A percentile compares a stretch with the other conserved stretches of the same genome.
Conservation (phyloP, 2,329 filamentous ascomycete genomes). For the Capronia coronata region DNA sequence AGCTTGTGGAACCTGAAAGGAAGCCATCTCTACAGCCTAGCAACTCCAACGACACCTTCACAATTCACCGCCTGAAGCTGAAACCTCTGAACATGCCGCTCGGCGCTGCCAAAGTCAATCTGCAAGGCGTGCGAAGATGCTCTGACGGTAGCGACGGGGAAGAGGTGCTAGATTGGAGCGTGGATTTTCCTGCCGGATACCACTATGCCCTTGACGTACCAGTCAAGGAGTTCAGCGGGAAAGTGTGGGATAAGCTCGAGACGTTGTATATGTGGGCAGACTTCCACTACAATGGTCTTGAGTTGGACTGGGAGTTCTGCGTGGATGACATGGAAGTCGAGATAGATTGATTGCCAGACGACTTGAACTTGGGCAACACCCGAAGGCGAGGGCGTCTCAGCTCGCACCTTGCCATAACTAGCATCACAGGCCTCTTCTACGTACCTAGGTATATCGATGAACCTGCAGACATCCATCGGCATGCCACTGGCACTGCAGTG, state of each 20-base stretch:
- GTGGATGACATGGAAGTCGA: conserved; percentile 27
- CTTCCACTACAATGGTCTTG: conserved; percentile 22
- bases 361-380: not conserved
- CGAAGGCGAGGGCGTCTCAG: not conserved
- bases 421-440: too few species aligned
- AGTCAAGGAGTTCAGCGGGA: conserved; percentile 24
- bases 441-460: too few species aligned
- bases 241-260: conserved; percentile 22
- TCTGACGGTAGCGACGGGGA: not conserved
- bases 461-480: too few species aligned
- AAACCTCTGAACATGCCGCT: conserved; percentile 29
- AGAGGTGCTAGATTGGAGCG: conserved; percentile 22
- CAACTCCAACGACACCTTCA: conserved; percentile 19
- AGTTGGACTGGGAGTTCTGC: conserved; percentile 31
- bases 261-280: conserved; percentile 27
- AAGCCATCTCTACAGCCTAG: conserved; percentile 11
- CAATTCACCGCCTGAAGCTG: conserved; percentile 23
- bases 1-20: not conserved
- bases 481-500: too few species aligned
- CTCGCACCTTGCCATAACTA: too few species aligned
- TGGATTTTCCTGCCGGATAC: conserved; percentile 28
- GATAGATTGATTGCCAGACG: not conserved
- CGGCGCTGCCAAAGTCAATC: conserved; percentile 14
- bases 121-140: conserved; percentile 9
- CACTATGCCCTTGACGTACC: conserved; percentile 25